Percentiles rank a stretch among this genome's conserved stretches.
These are phyloP conservation scores for Funneliformis mosseae DNA, from an alignment of 192 early-diverging fungal genomes.

Conservation along the genomic window DNA sequence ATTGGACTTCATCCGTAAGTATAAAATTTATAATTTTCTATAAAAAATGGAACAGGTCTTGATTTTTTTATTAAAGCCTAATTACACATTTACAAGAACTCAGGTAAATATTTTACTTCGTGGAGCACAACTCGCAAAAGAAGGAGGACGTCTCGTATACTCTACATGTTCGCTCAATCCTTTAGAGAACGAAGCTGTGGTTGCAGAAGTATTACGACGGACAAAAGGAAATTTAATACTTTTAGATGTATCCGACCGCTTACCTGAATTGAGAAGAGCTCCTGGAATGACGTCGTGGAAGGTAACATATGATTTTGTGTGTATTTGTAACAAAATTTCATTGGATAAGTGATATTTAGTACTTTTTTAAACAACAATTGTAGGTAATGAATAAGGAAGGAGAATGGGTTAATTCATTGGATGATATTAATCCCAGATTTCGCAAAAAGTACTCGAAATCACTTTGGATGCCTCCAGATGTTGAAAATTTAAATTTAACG, in stretches of 20 bases:
- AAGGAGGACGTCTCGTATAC: constrained; percentile 93
- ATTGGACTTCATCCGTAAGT: constrained; percentile 76
- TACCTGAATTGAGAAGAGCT: constrained; percentile 78
- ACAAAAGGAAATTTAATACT: constrained; percentile 73
- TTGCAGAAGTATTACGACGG: constrained; percentile 76
- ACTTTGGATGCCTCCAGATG: constrained; percentile 66
- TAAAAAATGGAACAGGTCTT: background rate
- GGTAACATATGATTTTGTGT: constrained; percentile 43
- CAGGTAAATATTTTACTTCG: constrained; percentile 90
- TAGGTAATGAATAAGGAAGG: constrained; percentile 77
- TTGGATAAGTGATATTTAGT: too few relatives aligned
- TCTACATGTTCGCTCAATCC: constrained; percentile 99
- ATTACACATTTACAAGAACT: constrained; percentile 40
- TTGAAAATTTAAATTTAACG: constrained; percentile 63
- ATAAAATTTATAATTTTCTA: background rate
- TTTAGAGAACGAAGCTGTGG: constrained; percentile 96
- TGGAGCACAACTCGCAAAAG: constrained; percentile 83
- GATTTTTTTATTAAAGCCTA: background rate
- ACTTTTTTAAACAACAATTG: too few relatives aligned
- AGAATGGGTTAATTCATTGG: constrained; percentile 48
- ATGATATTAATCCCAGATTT: constrained; percentile 48
- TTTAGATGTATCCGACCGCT: constrained; percentile 82
- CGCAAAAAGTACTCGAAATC: constrained; percentile 54
- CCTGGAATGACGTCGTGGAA: constrained; percentile 90
- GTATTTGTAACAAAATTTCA: too few relatives aligned